A percentile compares a stretch with the other conserved stretches of the same genome.
These are phyloP conservation scores for Hordeum marinum DNA, from an alignment of 176 grass and related monocot genomes.

Conservation along the genomic window DNA sequence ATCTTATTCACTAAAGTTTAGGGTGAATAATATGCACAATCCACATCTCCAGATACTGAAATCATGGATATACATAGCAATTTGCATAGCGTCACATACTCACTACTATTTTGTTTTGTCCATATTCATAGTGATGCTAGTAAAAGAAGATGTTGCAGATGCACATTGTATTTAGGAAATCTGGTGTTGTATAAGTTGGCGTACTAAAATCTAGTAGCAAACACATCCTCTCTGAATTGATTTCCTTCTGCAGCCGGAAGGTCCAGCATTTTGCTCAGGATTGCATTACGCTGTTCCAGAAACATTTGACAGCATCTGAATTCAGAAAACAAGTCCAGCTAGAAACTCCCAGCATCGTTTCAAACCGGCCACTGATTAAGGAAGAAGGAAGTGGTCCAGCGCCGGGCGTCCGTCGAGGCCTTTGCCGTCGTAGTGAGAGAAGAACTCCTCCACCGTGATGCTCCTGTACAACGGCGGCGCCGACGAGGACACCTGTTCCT, in stretches of 20 bases:
- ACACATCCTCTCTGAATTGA: too few species aligned
- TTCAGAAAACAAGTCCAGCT: background rate
- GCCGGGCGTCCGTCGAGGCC: slow-evolving; percentile 52
- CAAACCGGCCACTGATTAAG: background rate
- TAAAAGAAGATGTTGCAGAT: background rate
- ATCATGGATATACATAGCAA: background rate
- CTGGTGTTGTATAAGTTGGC: too few species aligned
- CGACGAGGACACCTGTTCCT: background rate
- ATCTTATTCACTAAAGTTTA: background rate
- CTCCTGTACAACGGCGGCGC: slow-evolving; percentile 27
- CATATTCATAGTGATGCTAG: too few species aligned
- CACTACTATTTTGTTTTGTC: background rate
- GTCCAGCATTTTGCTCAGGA: too few species aligned
- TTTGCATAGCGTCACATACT: background rate
- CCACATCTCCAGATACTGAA: background rate
- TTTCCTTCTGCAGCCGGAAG: too few species aligned
- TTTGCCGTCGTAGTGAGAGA: slow-evolving; percentile 28
- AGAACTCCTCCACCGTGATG: slow-evolving; percentile 31
- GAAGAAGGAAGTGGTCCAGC: slow-evolving; percentile 32
- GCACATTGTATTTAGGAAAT: background rate
- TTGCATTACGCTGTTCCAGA: too few species aligned
- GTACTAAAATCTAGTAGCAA: too few species aligned
- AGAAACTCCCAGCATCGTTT: too few species aligned
- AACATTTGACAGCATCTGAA: too few species aligned
- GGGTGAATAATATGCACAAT: background rate